Evolutionary conservation across 257 asterid species (phyloP).

Genomic region (Primulina tabacum): DNA sequence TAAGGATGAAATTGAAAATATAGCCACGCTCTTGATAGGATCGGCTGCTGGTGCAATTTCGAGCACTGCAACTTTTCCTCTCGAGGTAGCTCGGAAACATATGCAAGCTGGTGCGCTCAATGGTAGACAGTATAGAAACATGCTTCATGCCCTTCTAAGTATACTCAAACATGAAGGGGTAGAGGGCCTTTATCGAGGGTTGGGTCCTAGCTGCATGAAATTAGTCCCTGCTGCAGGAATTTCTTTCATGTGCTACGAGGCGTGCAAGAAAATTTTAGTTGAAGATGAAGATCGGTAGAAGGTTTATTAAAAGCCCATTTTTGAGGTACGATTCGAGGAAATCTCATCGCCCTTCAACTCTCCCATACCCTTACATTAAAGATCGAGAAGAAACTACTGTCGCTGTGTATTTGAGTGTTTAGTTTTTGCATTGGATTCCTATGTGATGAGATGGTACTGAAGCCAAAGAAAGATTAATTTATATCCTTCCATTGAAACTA

Average conservation of each 20-base stretch:
- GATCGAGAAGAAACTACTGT: no score
- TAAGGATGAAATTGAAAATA: constrained; percentile 66
- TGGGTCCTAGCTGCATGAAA: constrained; percentile 60
- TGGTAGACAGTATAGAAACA: constrained; percentile 79
- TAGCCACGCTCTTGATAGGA: constrained; percentile 89
- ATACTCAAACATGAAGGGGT: constrained; percentile 59
- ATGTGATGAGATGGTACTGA: no score
- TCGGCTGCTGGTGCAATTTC: constrained; percentile 92
- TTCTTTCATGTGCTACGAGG: constrained; percentile 54
- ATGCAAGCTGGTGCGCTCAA: constrained; percentile 93
- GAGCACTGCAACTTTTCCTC: constrained; percentile 87
- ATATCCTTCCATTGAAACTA: no score
- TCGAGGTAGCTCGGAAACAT: constrained; percentile 93
- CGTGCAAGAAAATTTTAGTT: constrained; percentile 48
- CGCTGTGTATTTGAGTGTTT: no score
- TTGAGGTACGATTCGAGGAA: no score
- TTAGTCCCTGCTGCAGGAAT: constrained; percentile 57
- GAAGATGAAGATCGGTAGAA: constrained; percentile 32
- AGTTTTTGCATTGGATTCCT: no score
- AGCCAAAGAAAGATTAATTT: no score
- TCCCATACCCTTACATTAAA: no score
- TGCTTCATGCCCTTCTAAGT: constrained; percentile 77
- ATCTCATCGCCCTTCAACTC: no score
- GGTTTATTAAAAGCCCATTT: neutral
- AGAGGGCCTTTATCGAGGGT: constrained; percentile 39